A percentile compares a stretch with the other conserved stretches of the same genome.
These are phyloP conservation scores for Cladosporium sp. DNA, from an alignment of 2,329 filamentous ascomycete genomes.

Conservation along the genomic window DNA sequence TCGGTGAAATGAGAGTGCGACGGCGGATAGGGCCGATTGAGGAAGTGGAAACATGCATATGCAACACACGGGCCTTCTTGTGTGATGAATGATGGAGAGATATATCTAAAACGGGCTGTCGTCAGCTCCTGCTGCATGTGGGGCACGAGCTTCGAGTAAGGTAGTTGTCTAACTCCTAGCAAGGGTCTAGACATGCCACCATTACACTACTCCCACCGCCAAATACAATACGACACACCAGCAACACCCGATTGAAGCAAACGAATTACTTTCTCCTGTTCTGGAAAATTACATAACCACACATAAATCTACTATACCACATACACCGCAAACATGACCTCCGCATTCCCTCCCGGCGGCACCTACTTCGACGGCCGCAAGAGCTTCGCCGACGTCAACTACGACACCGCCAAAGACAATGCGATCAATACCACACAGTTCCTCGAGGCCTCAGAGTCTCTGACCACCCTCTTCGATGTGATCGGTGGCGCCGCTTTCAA, in stretches of 20 bases:
- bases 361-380: constrained; percentile 87
- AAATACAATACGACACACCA: background rate
- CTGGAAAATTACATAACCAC: background rate
- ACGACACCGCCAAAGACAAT: constrained; percentile 72
- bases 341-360: constrained; percentile 57
- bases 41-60: background rate
- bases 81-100: background rate
- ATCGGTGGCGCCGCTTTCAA: constrained; percentile 73
- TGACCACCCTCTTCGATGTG: constrained; percentile 79
- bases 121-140: background rate
- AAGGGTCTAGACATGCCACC: background rate
- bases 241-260: background rate
- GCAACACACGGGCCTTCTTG: background rate
- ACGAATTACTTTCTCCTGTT: background rate
- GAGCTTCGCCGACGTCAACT: constrained; percentile 80
- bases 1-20: constrained; percentile 8
- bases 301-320: background rate
- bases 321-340: constrained; percentile 25
- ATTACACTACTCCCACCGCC: background rate
- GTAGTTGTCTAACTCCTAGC: background rate
- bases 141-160: background rate
- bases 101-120: background rate
- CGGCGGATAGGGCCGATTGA: background rate
- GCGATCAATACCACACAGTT: constrained; percentile 77
- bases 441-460: constrained; percentile 83